Conservation (phyloP, 495 filamentous ascomycete species). For the Cercophora scortea region DNA sequence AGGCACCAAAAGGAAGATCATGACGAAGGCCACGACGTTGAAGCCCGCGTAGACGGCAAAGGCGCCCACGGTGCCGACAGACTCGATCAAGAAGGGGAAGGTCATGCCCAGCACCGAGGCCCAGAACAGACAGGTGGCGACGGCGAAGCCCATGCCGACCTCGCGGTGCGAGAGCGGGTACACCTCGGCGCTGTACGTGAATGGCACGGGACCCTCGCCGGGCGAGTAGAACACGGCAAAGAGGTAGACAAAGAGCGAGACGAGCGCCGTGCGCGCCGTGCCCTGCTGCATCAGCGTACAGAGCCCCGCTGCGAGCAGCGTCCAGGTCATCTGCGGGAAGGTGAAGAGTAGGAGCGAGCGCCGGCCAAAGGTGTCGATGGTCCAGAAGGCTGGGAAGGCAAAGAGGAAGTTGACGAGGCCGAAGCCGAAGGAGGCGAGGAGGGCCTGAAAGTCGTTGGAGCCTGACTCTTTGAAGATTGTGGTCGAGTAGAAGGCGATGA, state of each 20-base stretch:
- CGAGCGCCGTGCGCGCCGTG: conserved; percentile 48
- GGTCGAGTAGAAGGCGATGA: conserved; percentile 80
- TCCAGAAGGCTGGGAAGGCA: conserved; percentile 73
- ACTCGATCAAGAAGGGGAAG: conserved; percentile 53
- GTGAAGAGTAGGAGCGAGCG: conserved; percentile 73
- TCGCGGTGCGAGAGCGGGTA: conserved; percentile 70
- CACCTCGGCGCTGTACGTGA: conserved; percentile 72
- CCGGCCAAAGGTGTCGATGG: conserved; percentile 80
- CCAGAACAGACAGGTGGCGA: conserved; percentile 63
- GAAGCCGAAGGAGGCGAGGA: conserved; percentile 71
- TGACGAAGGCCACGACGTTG: conserved; percentile 52
- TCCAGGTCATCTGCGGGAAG: conserved; percentile 80
- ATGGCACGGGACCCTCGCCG: conserved; percentile 77
- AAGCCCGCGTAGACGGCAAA: conserved; percentile 56
- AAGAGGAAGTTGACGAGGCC: conserved; percentile 79
- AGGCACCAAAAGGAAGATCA: conserved; percentile 63
- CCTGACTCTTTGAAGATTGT: conserved; percentile 64
- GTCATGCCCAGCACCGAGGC: conserved; percentile 57
- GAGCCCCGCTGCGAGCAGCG: conserved; percentile 63
- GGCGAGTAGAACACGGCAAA: conserved; percentile 59
- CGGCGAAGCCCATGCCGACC: conserved; percentile 66
- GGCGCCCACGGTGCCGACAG: conserved; percentile 44
- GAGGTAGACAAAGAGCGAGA: conserved; percentile 65
- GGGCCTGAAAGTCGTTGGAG: conserved; percentile 46
- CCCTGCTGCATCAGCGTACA: conserved; percentile 52